Evolutionary conservation across 2,329 filamentous ascomycete genomes (phyloP), one percentile per base, ranked within the genome.

Genomic region (Endothia cerciana): DNA sequence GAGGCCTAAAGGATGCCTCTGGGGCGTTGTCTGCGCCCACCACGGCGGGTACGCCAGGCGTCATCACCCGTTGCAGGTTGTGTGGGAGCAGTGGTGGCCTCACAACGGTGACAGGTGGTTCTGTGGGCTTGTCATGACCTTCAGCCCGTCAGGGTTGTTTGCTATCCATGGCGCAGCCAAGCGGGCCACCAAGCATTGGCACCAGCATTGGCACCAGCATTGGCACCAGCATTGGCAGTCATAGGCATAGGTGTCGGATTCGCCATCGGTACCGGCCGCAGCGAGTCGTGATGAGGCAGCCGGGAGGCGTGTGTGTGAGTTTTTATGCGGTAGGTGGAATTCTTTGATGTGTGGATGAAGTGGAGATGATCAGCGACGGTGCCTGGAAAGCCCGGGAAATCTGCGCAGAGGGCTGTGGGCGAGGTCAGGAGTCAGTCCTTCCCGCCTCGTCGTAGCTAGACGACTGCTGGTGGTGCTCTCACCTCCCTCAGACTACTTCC

Each of bases 1-100:
- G 51, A 36, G 51, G 51, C 51, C 51, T 25, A 36, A 55, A 36
- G 51, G 51, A 55, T 55, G 51, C 51, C 51, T 55, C 51, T 55
- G 51, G 30, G 51, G 51, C 51, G 30, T 36, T n/a, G 51, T 36
- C 30, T 55, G 51, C 17, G 30, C 30, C 28, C 30, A 30, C 51
- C 30, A 55, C 51, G 8, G 45, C 25, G 43, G 43, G 10, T 49
- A 49, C n/a, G 11, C 8, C 10, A 49, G n/a, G n/a, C 45, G n/a
- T 13, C 45, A 15, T 13, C n/a, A 49, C 4, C 7, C 25, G 22
- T 47, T 49, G 45, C 22, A 19, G 49, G 49, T 11, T 11, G n/a
- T 49, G n/a, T 49, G 45, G 43, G 10, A 47, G 15, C 15, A 47
- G 13, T 33, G 4, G 11, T 33, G 13, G 47, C 25, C 47, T 51